Percentiles rank a stretch among this genome's conserved stretches.
phyloP scores from a whole-genome alignment of 345 rosid species.

The Melastoma malabathricum region DNA sequence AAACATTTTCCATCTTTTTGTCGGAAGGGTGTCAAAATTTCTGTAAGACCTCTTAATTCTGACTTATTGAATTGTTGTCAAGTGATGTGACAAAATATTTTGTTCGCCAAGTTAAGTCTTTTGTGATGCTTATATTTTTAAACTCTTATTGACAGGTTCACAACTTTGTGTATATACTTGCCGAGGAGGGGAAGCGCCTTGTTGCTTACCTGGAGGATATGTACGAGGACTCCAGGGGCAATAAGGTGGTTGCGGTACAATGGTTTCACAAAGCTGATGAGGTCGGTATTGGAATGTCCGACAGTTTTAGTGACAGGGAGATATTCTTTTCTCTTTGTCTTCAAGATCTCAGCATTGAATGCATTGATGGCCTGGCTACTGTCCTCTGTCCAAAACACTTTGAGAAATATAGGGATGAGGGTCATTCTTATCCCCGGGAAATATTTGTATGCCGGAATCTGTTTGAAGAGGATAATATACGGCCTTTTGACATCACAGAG shows the following conservation, averaged over 20 bases:
- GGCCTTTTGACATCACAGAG: slow-evolving; percentile 56
- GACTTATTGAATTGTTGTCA: neutral
- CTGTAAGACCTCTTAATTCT: slow-evolving; percentile 31
- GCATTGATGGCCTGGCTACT: slow-evolving; percentile 79
- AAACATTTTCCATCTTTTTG: slow-evolving; percentile 53
- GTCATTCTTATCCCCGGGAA: slow-evolving; percentile 16
- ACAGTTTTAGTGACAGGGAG: slow-evolving; percentile 57
- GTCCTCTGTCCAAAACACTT: slow-evolving; percentile 67
- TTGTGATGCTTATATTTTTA: neutral
- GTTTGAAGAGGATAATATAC: slow-evolving; percentile 40
- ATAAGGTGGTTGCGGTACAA: slow-evolving; percentile 62
- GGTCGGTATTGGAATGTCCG: slow-evolving; percentile 55
- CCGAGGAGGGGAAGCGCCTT: slow-evolving; percentile 56
- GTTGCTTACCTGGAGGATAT: slow-evolving; percentile 77
- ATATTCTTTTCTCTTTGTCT: slow-evolving; percentile 70
- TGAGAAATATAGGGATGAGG: slow-evolving; percentile 31
- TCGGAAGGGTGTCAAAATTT: slow-evolving; percentile 48
- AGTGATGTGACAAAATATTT: neutral
- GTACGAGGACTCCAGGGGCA: slow-evolving; percentile 60
- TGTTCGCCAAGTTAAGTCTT: neutral
- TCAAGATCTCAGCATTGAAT: slow-evolving; percentile 81
- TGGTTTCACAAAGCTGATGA: slow-evolving; percentile 94
- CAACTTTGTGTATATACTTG: slow-evolving; percentile 62
- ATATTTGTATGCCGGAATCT: slow-evolving; percentile 49
- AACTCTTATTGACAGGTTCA: slow-evolving; percentile 31